These are phyloP conservation scores for Bruguiera hainesii DNA, from an alignment of 441 rosid genomes.

Conservation along the genomic window DNA sequence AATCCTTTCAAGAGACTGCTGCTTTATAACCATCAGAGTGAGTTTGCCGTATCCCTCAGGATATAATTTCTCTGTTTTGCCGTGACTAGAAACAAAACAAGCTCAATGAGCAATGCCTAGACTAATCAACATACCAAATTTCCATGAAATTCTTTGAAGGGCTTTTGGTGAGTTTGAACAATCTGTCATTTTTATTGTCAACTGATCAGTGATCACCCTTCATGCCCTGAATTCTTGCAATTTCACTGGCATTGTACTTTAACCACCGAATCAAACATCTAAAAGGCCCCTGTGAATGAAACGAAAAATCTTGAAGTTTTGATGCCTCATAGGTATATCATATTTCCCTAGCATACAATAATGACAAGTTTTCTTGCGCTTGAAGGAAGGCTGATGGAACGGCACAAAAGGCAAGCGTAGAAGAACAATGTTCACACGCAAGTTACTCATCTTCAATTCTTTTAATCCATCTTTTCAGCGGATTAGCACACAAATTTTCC, in stretches of 20 bases:
- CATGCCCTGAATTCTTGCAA: too few species aligned
- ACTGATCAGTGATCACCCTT: too few species aligned
- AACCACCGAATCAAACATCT: too few species aligned
- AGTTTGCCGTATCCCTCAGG: background rate
- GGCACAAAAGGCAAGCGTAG: background rate
- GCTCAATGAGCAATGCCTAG: background rate
- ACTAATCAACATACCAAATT: background rate
- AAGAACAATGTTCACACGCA: conserved; percentile 29
- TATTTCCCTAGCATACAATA: background rate
- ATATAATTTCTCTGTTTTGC: background rate
- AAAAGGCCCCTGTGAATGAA: too few species aligned
- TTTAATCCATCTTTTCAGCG: background rate
- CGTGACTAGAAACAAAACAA: background rate
- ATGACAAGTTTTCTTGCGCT: conserved; percentile 30
- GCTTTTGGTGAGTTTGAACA: background rate
- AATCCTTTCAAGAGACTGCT: conserved; percentile 5
- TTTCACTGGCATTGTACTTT: too few species aligned
- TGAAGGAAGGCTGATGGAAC: conserved; percentile 30
- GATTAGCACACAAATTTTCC: conserved; percentile 20
- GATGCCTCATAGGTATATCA: background rate
- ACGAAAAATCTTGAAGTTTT: too few species aligned
- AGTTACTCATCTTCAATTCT: conserved; percentile 22
- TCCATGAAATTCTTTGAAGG: background rate
- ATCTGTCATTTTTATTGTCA: background rate
- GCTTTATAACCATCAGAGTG: conserved; percentile 8